Evolutionary conservation across 768 basidiomycete genomes (phyloP).

Genomic region (Cytidiella melzeri): DNA sequence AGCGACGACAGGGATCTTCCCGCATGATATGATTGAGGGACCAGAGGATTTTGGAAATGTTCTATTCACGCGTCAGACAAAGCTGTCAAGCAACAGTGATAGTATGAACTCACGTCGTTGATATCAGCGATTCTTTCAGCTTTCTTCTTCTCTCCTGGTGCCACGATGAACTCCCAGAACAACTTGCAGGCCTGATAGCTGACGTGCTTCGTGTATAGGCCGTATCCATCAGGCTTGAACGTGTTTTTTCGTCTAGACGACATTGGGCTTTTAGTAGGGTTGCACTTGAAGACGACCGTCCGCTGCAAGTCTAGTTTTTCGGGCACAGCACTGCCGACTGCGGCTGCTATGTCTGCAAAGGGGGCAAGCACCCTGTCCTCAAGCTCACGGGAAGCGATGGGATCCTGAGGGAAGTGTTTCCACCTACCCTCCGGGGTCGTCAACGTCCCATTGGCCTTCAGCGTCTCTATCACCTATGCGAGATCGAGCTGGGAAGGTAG

Average conservation of each 20-base stretch:
- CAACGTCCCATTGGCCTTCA: neutral
- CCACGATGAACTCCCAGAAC: neutral
- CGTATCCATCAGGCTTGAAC: conserved; percentile 3
- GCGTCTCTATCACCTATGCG: too few relatives aligned
- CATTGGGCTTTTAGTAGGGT: neutral
- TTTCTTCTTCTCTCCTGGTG: neutral
- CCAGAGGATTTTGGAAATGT: conserved; percentile 22
- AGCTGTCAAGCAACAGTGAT: too few relatives aligned
- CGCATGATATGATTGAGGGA: conserved; percentile 23
- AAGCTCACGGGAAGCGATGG: neutral
- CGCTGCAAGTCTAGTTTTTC: neutral
- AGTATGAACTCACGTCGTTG: neutral
- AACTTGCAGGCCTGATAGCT: neutral
- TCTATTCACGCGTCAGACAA: too few relatives aligned
- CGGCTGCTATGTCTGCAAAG: neutral
- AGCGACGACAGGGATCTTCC: conserved; percentile 21
- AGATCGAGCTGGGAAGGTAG: neutral
- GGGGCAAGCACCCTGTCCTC: neutral
- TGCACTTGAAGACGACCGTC: neutral
- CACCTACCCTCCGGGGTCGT: neutral
- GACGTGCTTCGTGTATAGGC: neutral
- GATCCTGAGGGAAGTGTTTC: neutral
- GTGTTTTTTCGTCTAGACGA: neutral
- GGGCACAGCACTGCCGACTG: neutral
- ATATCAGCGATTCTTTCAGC: neutral